Conservation (phyloP, 192 early-diverging fungal genomes). For the Borealophlyctis nickersoniae region DNA sequence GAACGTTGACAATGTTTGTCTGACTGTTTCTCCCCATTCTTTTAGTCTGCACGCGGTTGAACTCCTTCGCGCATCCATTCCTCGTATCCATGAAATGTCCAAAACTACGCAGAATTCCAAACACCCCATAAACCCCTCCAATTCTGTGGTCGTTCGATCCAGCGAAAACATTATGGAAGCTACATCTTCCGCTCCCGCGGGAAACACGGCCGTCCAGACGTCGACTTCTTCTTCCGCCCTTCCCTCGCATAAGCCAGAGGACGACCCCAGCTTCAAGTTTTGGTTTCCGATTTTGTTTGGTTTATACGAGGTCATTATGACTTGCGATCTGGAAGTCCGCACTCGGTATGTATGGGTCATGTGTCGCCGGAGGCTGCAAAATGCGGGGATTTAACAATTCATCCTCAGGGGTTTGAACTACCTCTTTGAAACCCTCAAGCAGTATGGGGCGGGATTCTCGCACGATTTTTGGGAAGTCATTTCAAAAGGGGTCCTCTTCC, state of each 20-base stretch:
- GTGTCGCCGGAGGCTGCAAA: no score
- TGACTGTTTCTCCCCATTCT: constrained; percentile 2
- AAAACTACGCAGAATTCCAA: constrained; percentile 30
- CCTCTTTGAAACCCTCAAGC: constrained; percentile 81
- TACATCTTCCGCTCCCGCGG: constrained; percentile 16
- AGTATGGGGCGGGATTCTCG: constrained; percentile 71
- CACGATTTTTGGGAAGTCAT: constrained; percentile 78
- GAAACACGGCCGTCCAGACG: neutral
- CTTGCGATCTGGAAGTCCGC: constrained; percentile 87
- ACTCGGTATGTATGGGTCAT: constrained; percentile 61
- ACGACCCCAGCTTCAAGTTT: constrained; percentile 52
- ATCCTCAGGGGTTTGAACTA: constrained; percentile 67
- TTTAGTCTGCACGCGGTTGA: constrained; percentile 54
- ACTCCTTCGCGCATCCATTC: constrained; percentile 44
- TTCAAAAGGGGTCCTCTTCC: constrained; percentile 79
- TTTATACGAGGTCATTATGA: constrained; percentile 86
- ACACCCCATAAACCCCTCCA: constrained; percentile 22
- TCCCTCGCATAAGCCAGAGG: constrained; percentile 38
- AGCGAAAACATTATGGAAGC: constrained; percentile 28
- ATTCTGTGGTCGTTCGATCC: neutral
- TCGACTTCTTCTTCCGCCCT: neutral
- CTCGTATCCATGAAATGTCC: constrained; percentile 42
- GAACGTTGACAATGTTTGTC: constrained; percentile 1
- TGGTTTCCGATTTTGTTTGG: constrained; percentile 91
- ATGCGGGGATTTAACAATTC: no score